A percentile compares a stretch with the other conserved stretches of the same genome.
Conservation (phyloP, 768 basidiomycete genomes). For the Sporobolomyces pararoseus region DNA sequence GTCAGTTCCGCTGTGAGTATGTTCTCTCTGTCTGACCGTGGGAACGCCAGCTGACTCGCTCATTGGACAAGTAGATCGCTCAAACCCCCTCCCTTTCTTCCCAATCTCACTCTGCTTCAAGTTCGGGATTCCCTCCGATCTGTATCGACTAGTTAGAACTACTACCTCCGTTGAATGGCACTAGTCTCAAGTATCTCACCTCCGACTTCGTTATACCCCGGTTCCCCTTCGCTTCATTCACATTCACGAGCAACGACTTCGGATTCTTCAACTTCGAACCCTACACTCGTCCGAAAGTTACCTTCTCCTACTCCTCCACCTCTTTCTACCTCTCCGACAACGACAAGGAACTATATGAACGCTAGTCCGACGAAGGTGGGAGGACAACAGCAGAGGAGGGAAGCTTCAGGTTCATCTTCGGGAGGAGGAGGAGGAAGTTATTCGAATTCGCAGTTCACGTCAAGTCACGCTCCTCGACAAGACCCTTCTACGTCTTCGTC, state of each 20-base stretch:
- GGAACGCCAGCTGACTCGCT: too few relatives aligned
- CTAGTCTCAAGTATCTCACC: conserved; percentile 27
- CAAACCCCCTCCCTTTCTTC: neutral
- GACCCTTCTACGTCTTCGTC: neutral
- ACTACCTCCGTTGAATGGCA: too few relatives aligned
- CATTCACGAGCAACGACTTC: conserved; percentile 1
- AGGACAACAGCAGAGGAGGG: neutral
- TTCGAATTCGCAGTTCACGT: neutral
- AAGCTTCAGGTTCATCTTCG: neutral
- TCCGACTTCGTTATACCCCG: conserved; percentile 13
- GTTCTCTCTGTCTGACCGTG: too few relatives aligned
- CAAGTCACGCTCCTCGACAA: too few relatives aligned
- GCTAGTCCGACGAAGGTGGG: neutral
- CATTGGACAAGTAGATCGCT: too few relatives aligned
- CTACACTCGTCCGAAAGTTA: conserved; percentile 3
- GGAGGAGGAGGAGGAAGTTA: conserved; percentile 1
- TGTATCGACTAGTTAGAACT: too few relatives aligned
- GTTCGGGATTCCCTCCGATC: too few relatives aligned
- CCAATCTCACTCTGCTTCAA: neutral
- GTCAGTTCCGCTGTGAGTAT: too few relatives aligned
- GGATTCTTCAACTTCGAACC: neutral
- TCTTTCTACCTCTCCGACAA: neutral
- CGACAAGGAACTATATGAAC: neutral
- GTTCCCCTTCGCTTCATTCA: neutral
- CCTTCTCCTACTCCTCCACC: conserved; percentile 1